Evolutionary conservation across 2,329 filamentous ascomycete species (phyloP).

Genomic region (Penicillium sp.): DNA sequence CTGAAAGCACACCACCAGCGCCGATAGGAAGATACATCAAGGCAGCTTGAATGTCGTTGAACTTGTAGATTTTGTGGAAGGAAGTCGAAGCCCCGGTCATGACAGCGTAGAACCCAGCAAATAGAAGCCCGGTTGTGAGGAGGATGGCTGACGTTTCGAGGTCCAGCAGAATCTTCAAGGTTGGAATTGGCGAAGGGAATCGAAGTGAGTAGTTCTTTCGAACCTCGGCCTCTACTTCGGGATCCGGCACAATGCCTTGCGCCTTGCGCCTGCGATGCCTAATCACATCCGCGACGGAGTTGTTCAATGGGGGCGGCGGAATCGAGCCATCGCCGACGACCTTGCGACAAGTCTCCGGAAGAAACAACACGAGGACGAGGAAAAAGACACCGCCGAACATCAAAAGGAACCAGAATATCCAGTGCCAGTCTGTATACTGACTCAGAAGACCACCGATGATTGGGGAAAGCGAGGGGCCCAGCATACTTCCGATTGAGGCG

Average conservation of each 20-base stretch:
- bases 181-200: slow-evolving; percentile 42
- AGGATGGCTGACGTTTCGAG: slow-evolving; percentile 41
- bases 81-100: slow-evolving; percentile 50
- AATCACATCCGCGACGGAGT: slow-evolving; percentile 23
- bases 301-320: slow-evolving; percentile 28
- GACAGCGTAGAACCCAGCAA: slow-evolving; percentile 52
- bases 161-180: slow-evolving; percentile 39
- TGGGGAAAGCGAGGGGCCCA: slow-evolving; percentile 55
- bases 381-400: slow-evolving; percentile 56
- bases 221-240: slow-evolving; percentile 9
- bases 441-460: slow-evolving; percentile 66
- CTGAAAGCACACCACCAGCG: slow-evolving; percentile 19
- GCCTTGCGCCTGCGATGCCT: slow-evolving; percentile 23
- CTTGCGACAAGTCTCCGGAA: slow-evolving; percentile 55
- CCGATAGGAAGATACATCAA: slow-evolving; percentile 38
- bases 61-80: slow-evolving; percentile 49
- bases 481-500: slow-evolving; percentile 51
- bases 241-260: slow-evolving; percentile 5
- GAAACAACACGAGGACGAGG: slow-evolving; percentile 56
- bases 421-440: slow-evolving; percentile 65
- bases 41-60: slow-evolving; percentile 51
- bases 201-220: slow-evolving; percentile 22
- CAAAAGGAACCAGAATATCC: slow-evolving; percentile 68
- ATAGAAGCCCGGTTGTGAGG: slow-evolving; percentile 45
- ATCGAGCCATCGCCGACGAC: slow-evolving; percentile 42